phyloP scores from a whole-genome alignment of 495 filamentous ascomycete species.

The Cercophora sp. region DNA sequence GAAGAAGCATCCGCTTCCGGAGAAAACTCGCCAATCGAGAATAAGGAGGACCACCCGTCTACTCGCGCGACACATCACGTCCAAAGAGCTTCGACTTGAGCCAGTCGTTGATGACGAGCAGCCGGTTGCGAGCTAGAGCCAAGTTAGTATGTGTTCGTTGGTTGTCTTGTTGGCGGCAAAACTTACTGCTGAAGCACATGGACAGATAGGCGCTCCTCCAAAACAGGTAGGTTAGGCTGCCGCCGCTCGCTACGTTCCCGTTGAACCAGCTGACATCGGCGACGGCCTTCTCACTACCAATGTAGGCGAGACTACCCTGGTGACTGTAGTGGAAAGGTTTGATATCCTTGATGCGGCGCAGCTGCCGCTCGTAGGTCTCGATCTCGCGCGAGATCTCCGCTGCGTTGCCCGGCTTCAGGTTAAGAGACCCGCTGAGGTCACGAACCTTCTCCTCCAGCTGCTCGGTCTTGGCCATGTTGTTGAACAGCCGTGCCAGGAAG shows the following conservation, averaged over 20 bases:
- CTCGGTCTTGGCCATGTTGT: slow-evolving; percentile 93
- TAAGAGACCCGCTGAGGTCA: slow-evolving; percentile 50
- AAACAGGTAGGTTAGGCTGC: slow-evolving; percentile 83
- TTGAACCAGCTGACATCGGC: slow-evolving; percentile 97
- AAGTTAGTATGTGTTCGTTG: slow-evolving; percentile 15
- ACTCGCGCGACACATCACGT: slow-evolving; percentile 92
- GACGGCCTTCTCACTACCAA: slow-evolving; percentile 95
- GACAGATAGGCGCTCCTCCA: slow-evolving; percentile 96
- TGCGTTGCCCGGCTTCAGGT: slow-evolving; percentile 48
- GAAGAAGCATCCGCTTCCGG: no score
- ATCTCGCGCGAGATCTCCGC: slow-evolving; percentile 74
- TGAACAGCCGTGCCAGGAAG: slow-evolving; percentile 93
- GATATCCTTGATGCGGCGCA: slow-evolving; percentile 85
- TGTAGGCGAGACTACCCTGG: slow-evolving; percentile 94
- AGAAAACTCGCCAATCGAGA: no score
- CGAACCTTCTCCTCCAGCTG: slow-evolving; percentile 68
- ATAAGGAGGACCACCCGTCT: slow-evolving; percentile 30
- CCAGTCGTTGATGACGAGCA: slow-evolving; percentile 93
- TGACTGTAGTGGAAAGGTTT: slow-evolving; percentile 98
- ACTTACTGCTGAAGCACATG: slow-evolving; percentile 99
- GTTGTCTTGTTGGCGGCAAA: slow-evolving; percentile 7
- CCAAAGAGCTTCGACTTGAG: slow-evolving; percentile 92
- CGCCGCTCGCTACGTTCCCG: slow-evolving; percentile 87
- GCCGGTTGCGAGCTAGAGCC: slow-evolving; percentile 72
- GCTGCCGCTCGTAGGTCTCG: slow-evolving; percentile 75